Evolutionary conservation across 129 eudicot species (phyloP), one percentile per base, ranked within the genome.

Genomic region (Pittosporum tobira): DNA sequence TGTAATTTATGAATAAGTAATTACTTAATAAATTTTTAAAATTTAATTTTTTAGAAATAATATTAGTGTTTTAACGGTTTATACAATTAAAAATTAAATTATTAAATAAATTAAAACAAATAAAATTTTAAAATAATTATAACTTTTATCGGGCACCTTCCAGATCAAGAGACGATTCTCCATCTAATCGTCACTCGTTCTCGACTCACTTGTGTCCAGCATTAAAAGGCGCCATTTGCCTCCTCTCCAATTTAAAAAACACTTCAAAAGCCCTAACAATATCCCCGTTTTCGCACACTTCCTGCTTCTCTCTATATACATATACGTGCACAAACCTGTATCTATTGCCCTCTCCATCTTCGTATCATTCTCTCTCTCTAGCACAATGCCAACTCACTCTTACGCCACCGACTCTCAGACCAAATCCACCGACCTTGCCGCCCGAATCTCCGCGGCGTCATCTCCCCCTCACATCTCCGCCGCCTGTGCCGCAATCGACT

Each of bases 321-420:
- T 12, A 22, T 34, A 7, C 10, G 10, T 34, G 40, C 10, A 34
- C 10, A 9, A 6, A 34, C 10, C 7, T 34, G 10, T 34, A 5
- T 12, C 7, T 34, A 34, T 34, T n/a, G n/a, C 7, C 10, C 40
- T 6, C 40, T 38, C 52, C 61, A 65, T 13, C 19, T 51, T 38
- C 61, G 34, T 7, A 38, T 27, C 64, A 22, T 58, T 27, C 7
- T 20, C 58, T 34, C 54, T 44, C 57, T 11, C 44, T 16, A 20
- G n/a, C n/a, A n/a, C 59, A 42, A 88, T 84, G 94, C 73, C 76
- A 28, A 55, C 87, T 16, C 88, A 80, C 69, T 46, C 93, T 1
- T 85, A 79, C 80, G 75, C 88, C 19, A 62, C 86, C 27, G 95
- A 85, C 51, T 71, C 95, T 0, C 95, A 82, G 64, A 38, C 89